Evolutionary conservation across 108 stramenopile genomes (phyloP).

Genomic region (Pseudonitzschia delicatissima): DNA sequence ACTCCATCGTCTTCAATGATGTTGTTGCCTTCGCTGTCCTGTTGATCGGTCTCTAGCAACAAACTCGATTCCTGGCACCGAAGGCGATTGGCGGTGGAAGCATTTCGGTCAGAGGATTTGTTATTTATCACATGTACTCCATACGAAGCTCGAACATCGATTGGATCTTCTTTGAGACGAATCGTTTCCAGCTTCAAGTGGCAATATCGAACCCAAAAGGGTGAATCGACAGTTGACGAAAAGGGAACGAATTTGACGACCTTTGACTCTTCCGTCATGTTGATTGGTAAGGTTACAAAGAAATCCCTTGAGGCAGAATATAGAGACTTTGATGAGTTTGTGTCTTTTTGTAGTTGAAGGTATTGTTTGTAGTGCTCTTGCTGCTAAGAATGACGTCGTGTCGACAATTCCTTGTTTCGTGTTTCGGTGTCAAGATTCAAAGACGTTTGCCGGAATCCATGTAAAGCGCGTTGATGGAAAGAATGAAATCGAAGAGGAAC

Average conservation of each 20-base stretch:
- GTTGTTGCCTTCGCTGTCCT: background rate
- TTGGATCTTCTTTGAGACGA: conserved; percentile 60
- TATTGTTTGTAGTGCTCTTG: no score
- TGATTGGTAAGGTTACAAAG: no score
- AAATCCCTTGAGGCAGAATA: no score
- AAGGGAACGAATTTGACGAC: conserved; percentile 73
- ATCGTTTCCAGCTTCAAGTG: conserved; percentile 68
- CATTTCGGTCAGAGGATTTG: background rate
- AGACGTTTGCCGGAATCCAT: no score
- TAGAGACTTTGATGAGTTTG: no score
- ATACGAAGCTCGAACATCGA: conserved; percentile 50
- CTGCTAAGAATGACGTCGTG: no score
- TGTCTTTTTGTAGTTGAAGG: no score
- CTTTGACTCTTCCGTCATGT: no score
- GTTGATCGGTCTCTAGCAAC: background rate
- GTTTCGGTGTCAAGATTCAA: no score
- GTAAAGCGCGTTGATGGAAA: no score
- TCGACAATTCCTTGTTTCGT: no score
- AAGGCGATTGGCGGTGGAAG: conserved; percentile 28
- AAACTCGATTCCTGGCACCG: conserved; percentile 40
- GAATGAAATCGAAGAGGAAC: no score
- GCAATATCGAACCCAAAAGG: conserved; percentile 82
- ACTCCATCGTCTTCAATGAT: background rate
- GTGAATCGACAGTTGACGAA: conserved; percentile 70
- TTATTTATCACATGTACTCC: conserved; percentile 2